Base-by-base conservation (phyloP, 768 basidiomycete genomes). In the Calocybe indica region DNA sequence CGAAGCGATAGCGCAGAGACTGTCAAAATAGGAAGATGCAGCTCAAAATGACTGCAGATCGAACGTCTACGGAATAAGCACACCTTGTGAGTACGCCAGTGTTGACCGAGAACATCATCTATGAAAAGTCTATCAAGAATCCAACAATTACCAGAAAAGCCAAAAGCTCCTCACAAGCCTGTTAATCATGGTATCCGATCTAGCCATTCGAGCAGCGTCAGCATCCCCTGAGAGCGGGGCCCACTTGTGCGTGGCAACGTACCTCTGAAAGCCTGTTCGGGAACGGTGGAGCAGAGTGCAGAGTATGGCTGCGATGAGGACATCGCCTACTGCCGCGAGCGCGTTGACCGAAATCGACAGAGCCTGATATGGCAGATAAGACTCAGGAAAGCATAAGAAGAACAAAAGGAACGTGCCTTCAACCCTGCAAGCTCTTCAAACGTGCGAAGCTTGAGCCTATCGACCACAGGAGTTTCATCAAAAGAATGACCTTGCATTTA, bases 1-100 rank as follows among this genome's bases (percentile, higher is more conserved):
- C 12, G 80, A 81, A 41, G 70, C 72, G 32, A 81, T 60, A 2
- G 81, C 81, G 50, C 76, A 80, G 1, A 79, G 40, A 51, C 79
- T 78, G 6, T 5, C 9, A 33, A 13, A 6, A 31, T 12, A 30
- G 7, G 12, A 13, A 8, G 5, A 32, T 31, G 11, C 13, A 32
- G 1, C 8, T 33, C 12, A 10, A 2, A 7, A 41, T 14, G 11
- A 22, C 22, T 4, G 22, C 40, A 12, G 11, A n/a, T 43, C 28
- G 29, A 15, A 29, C 12, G 7, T 31, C 31, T 6, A 5, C 7
- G 22, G 5, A 33, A 12, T 11, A 30, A 7, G 55, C 50, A 12
- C 4, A 62, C 61, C 65, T 67, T 7, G 68, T 70, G 38, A 70
- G 47, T 42, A 65, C 52, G 47, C 68, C 68, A 31, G 68, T 70